phyloP scores from a whole-genome alignment of 2,329 filamentous ascomycete species.

The Fusarium sp. region DNA sequence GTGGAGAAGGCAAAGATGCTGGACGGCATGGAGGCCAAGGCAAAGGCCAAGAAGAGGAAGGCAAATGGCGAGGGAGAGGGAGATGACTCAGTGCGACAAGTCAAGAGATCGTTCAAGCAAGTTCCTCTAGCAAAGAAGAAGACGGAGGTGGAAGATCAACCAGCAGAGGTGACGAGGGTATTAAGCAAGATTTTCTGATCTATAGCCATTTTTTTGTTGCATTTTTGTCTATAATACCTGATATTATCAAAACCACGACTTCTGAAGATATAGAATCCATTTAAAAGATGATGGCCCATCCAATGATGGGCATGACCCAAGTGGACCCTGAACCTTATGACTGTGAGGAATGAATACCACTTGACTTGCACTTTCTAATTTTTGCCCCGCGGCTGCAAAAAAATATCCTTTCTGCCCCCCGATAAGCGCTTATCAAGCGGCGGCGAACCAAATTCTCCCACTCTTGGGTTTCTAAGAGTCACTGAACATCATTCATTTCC shows the following conservation, averaged over 20 bases:
- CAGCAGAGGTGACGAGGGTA: conserved; percentile 69
- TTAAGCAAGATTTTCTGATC: conserved; percentile 73
- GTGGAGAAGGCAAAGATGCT: conserved; percentile 84
- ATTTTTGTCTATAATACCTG: conserved; percentile 21
- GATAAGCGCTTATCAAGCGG: conserved; percentile 56
- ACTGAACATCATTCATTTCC: conserved; percentile 35
- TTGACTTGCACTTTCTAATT: conserved; percentile 25
- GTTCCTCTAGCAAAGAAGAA: conserved; percentile 67
- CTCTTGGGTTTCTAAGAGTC: conserved; percentile 40
- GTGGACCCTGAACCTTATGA: conserved; percentile 38
- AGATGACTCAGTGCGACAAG: conserved; percentile 33
- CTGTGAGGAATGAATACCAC: conserved; percentile 9
- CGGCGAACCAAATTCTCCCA: conserved; percentile 53
- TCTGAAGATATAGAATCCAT: conserved; percentile 13
- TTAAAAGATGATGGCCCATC: conserved; percentile 12
- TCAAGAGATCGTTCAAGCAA: conserved; percentile 72
- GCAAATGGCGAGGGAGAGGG: conserved; percentile 43
- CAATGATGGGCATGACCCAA: conserved; percentile 30
- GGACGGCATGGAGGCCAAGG: conserved; percentile 75
- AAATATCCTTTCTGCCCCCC: conserved; percentile 36
- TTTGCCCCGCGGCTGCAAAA: conserved; percentile 42
- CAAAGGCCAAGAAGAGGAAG: conserved; percentile 57
- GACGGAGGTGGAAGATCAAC: conserved; percentile 57
- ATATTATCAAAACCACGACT: conserved; percentile 12
- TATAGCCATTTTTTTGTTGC: conserved; percentile 12